Conservation (phyloP, 208 protist species). For the Tetramitus jugosus region DNA sequence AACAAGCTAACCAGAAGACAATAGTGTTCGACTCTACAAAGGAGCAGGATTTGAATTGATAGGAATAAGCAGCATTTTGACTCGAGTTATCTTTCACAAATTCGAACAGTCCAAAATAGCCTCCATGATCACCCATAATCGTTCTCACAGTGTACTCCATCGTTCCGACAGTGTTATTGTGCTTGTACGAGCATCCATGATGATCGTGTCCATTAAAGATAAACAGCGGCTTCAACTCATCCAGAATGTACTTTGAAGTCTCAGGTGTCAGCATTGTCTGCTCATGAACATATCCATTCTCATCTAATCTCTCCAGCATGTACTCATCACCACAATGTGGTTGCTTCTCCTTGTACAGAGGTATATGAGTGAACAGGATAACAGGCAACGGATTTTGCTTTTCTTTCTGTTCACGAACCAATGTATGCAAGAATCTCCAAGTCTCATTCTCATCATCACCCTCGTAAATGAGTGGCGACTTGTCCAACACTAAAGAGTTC, state of each 20-base stretch:
- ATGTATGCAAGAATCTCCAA: not conserved
- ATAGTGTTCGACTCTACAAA: too few species aligned
- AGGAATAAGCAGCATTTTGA: too few species aligned
- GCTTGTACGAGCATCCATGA: not conserved
- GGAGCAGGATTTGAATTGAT: too few species aligned
- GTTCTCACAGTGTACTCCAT: not conserved
- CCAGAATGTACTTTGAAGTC: not conserved
- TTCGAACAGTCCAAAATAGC: conserved; percentile 16
- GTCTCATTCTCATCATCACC: too few species aligned
- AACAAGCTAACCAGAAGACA: too few species aligned
- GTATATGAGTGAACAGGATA: not conserved
- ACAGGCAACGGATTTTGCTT: not conserved
- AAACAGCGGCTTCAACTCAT: not conserved
- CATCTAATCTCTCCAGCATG: too few species aligned
- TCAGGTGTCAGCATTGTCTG: not conserved
- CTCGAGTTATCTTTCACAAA: not conserved
- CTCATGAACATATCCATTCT: not conserved
- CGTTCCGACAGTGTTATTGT: not conserved
- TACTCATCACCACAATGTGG: not conserved
- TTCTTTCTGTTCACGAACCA: not conserved
- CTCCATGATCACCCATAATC: conserved; percentile 5
- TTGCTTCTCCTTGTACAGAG: not conserved
- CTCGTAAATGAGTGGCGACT: too few species aligned
- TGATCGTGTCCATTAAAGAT: conserved; percentile 22
- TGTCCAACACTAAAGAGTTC: not conserved